Conservation (phyloP, 306 rosid genomes). For the Prosopis cineraria region DNA sequence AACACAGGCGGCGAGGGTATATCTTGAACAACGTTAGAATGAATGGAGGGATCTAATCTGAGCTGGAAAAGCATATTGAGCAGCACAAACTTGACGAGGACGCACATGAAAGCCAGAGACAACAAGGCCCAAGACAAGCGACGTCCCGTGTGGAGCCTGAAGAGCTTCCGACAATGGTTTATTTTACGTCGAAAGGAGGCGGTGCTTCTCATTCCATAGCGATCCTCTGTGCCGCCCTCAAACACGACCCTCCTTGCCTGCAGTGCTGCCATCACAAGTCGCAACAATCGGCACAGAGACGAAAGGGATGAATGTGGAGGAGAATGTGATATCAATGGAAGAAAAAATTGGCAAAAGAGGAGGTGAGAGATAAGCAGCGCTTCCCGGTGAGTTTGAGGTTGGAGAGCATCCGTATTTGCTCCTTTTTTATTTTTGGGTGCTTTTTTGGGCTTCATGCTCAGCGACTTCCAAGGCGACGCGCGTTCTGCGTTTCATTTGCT, state of each 20-base stretch:
- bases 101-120: slow-evolving; percentile 42
- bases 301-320: too few relatives aligned
- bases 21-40: slow-evolving; percentile 15
- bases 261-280: slow-evolving; percentile 1
- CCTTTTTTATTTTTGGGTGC: too few relatives aligned
- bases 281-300: not conserved
- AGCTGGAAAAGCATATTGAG: slow-evolving; percentile 43
- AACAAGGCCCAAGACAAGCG: slow-evolving; percentile 36
- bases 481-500: slow-evolving; percentile 42
- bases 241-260: slow-evolving; percentile 41
- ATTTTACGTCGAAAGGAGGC: slow-evolving; percentile 26
- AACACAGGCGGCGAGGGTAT: slow-evolving; percentile 7
- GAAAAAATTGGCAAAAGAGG: not conserved
- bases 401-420: slow-evolving; percentile 25
- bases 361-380: slow-evolving; percentile 24
- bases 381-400: slow-evolving; percentile 19
- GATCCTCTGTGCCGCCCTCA: slow-evolving; percentile 41
- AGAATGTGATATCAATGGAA: not conserved
- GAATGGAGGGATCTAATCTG: not conserved
- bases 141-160: slow-evolving; percentile 28
- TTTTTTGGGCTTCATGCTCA: not conserved
- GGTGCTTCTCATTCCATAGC: slow-evolving; percentile 20
- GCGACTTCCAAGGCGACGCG: slow-evolving; percentile 47
- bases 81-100: slow-evolving; percentile 46
- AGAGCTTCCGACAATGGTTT: slow-evolving; percentile 26